phyloP scores from a whole-genome alignment of 306 rosid genomes.

The Senna siamea region DNA sequence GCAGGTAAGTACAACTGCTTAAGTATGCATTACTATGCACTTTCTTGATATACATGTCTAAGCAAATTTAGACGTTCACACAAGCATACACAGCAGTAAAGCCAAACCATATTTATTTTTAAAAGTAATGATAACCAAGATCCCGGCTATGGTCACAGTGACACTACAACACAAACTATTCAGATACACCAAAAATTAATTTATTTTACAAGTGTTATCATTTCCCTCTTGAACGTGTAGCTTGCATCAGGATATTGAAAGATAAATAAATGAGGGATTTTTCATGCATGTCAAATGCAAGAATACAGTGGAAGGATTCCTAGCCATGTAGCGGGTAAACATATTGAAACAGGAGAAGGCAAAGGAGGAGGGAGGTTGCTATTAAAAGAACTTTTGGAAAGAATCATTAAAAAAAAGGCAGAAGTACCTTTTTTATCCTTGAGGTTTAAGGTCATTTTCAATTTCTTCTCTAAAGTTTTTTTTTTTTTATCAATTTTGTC shows the following conservation, averaged over 20 bases:
- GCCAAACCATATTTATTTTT: neutral
- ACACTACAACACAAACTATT: neutral
- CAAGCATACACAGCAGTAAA: neutral
- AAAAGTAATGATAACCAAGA: neutral
- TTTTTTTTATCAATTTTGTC: too few relatives aligned
- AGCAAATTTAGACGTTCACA: neutral
- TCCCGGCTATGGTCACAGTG: neutral
- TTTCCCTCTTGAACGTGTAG: conserved; percentile 16
- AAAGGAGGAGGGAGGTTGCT: neutral
- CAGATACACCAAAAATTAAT: neutral
- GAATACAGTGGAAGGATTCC: conserved; percentile 1
- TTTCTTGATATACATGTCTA: neutral
- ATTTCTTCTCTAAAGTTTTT: too few relatives aligned
- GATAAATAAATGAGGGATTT: conserved; percentile 1
- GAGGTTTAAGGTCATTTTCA: too few relatives aligned
- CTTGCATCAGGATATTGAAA: neutral
- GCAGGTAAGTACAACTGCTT: conserved; percentile 23
- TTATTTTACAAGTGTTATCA: neutral
- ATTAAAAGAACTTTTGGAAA: neutral
- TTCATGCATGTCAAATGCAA: neutral
- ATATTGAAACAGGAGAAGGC: neutral
- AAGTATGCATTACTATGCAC: conserved; percentile 22
- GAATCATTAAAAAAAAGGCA: too few relatives aligned
- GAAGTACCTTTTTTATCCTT: too few relatives aligned
- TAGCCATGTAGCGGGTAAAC: neutral